phyloP scores from a whole-genome alignment of 306 rosid genomes.

The Morella rubra region DNA sequence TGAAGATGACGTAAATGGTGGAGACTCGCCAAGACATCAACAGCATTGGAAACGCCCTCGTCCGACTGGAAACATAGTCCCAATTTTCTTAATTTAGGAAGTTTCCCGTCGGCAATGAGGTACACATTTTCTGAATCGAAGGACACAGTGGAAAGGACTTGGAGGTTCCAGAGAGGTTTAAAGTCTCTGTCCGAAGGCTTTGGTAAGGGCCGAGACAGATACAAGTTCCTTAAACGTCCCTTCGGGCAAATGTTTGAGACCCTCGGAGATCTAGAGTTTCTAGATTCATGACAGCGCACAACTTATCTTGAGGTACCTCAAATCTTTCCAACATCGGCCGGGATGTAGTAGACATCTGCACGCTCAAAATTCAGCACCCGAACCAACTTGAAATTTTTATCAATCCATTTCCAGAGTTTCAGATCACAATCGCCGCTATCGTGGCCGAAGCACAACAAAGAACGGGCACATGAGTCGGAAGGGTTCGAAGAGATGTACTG shows the following conservation, averaged over 20 bases:
- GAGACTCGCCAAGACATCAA: neutral
- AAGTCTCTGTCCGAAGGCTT: neutral
- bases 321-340: neutral
- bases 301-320: constrained; percentile 19
- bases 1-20: neutral
- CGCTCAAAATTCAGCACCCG: neutral
- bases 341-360: neutral
- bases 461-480: neutral
- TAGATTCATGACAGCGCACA: neutral
- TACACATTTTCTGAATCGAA: neutral
- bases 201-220: neutral
- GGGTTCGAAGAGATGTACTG: neutral
- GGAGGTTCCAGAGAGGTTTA: neutral
- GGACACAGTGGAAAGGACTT: neutral
- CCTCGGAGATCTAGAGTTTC: neutral
- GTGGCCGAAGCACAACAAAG: neutral
- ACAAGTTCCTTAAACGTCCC: neutral
- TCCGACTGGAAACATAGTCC: neutral
- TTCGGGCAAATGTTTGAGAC: neutral
- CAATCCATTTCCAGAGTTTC: neutral
- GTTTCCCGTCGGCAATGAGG: neutral
- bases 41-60: neutral
- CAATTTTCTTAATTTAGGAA: neutral
- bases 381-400: neutral
- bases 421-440: neutral